Percentiles rank a stretch among this genome's conserved stretches.
Conservation (phyloP, 106 monocot genomes). For the Dactylorhiza incarnata region DNA sequence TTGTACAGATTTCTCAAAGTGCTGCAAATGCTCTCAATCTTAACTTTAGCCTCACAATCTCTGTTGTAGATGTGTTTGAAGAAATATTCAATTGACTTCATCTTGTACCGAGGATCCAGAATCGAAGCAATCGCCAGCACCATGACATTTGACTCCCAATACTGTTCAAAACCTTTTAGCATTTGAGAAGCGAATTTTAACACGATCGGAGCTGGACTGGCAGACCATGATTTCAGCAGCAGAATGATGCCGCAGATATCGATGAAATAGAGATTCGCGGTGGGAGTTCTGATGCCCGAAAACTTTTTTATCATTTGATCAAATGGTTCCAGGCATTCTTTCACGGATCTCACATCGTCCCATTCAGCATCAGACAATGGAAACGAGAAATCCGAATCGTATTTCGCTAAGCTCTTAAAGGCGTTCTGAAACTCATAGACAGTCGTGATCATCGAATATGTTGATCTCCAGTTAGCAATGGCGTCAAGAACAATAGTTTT, state of each 20-base stretch:
- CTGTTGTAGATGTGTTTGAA: slow-evolving; percentile 51
- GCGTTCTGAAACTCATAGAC: slow-evolving; percentile 51
- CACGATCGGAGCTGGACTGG: slow-evolving; percentile 30
- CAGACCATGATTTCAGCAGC: slow-evolving; percentile 48
- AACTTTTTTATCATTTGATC: slow-evolving; percentile 53
- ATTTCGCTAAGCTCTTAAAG: slow-evolving; percentile 38
- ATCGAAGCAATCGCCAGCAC: slow-evolving; percentile 68
- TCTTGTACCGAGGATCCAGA: slow-evolving; percentile 86
- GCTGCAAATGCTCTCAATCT: slow-evolving; percentile 42
- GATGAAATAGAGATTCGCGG: slow-evolving; percentile 69
- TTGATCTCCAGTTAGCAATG: slow-evolving; percentile 45
- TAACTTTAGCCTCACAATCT: slow-evolving; percentile 38
- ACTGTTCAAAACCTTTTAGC: slow-evolving; percentile 64
- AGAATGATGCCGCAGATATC: slow-evolving; percentile 68
- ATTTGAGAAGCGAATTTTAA: slow-evolving; percentile 51
- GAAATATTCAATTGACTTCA: slow-evolving; percentile 80
- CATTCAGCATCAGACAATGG: slow-evolving; percentile 39
- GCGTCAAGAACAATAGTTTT: slow-evolving; percentile 48
- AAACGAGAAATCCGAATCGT: slow-evolving; percentile 24
- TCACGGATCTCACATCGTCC: slow-evolving; percentile 51
- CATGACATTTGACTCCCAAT: slow-evolving; percentile 53
- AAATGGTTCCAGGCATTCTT: slow-evolving; percentile 48
- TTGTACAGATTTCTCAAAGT: slow-evolving; percentile 50
- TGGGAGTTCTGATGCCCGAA: slow-evolving; percentile 40
- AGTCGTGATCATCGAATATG: slow-evolving; percentile 62